Evolutionary conservation across 768 basidiomycete genomes (phyloP), one percentile per base, ranked within the genome.

Genomic region (Panaeolus papilionaceus): DNA sequence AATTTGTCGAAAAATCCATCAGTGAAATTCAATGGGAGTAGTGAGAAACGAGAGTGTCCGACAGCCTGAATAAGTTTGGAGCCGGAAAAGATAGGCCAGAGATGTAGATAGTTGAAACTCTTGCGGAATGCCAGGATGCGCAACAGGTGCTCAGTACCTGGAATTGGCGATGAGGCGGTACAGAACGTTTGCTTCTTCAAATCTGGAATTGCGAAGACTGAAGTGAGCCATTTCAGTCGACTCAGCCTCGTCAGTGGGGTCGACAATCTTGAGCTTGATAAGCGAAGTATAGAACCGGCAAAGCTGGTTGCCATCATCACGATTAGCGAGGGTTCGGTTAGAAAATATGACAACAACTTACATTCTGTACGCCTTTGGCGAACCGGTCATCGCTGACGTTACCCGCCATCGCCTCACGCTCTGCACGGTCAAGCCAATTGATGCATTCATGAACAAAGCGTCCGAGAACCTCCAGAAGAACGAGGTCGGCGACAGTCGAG

Each of bases 211-310:
- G 44, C 87, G 85, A 61, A 94, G 82, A 51, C 88, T 87, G 71
- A 94, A 94, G 74, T 92, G 90, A 5, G 85, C 84, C 85, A 94
- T 93, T 79, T 93, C 93, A 5, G 90, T 85, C 0, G 89, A 86
- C 73, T 94, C 92, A 8, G 84, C 83, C 66, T 92, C 92, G n/a
- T 81, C 82, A 7, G 78, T 74, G 2, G 86, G 82, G 71, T 92
- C 90, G 65, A 92, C 84, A 72, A 93, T 85, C 62, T 78, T 78
- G 8, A 87, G 81, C 74, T 89, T 91, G 79, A 93, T 84, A 61
- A 94, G 82, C 0, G 91, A 89, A 67, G 80, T 79, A 75, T 89
- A 94, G 76, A 94, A 94, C 11, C 92, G 89, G 76, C 91, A 93
- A 38, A 93, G 82, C 92, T 93, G 71, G 0, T 69, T 61, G 23